These are phyloP conservation scores for Podospora australis DNA, from an alignment of 495 filamentous ascomycete species.

Conservation along the genomic window DNA sequence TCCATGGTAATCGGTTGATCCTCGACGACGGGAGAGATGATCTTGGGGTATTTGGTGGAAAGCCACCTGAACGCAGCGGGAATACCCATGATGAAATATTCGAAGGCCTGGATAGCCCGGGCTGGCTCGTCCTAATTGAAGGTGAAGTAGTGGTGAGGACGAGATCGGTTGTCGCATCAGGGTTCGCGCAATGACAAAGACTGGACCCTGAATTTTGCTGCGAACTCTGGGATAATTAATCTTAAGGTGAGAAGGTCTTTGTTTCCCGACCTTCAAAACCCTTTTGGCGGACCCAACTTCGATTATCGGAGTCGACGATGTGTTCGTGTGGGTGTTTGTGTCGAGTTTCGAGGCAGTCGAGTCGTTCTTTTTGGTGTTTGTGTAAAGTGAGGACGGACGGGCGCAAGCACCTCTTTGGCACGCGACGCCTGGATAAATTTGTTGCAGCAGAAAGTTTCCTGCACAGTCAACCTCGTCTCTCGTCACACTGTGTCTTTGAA, in stretches of 20 bases:
- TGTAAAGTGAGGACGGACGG: no score
- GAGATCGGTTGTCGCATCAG: background rate
- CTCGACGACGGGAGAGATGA: slow-evolving; percentile 84
- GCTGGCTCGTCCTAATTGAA: background rate
- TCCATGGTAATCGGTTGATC: slow-evolving; percentile 67
- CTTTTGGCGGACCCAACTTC: no score
- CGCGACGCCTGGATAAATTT: no score
- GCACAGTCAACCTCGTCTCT: no score
- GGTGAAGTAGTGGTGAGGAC: background rate
- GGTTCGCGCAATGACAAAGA: no score
- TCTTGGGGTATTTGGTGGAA: slow-evolving; percentile 92
- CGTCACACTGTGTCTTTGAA: no score
- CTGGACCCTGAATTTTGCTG: background rate
- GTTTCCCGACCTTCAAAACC: background rate
- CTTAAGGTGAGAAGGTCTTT: background rate
- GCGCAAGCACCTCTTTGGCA: no score
- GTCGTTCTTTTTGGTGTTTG: no score
- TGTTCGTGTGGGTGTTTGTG: no score
- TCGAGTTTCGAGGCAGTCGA: no score
- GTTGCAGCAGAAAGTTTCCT: no score
- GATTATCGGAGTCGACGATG: no score
- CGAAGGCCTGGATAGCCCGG: background rate
- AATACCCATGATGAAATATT: slow-evolving; percentile 69
- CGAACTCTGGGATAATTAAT: background rate
- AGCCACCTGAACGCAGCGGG: slow-evolving; percentile 92